Percentiles rank a stretch among this genome's conserved stretches.
Evolutionary conservation across 2,329 filamentous ascomycete genomes (phyloP).

Genomic region (Neofusicoccum kwambonambiense): DNA sequence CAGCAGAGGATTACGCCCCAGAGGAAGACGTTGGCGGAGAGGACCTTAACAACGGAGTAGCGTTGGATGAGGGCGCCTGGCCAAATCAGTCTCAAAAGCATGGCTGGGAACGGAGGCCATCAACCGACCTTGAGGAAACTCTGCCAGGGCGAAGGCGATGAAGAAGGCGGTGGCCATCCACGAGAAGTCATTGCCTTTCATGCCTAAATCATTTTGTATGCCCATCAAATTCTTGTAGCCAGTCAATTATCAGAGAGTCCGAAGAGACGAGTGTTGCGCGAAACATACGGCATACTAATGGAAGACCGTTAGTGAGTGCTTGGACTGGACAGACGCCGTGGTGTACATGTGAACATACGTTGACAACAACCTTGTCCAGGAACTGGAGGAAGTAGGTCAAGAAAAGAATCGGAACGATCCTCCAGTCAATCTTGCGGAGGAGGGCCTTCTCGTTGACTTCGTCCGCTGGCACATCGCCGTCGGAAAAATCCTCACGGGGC

Average conservation of each 20-base stretch:
- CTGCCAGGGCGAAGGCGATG: conserved; percentile 19
- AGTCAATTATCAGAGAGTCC: background rate
- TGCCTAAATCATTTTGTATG: conserved; percentile 1
- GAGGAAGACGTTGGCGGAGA: conserved; percentile 1
- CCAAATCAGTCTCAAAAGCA: background rate
- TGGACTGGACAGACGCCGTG: conserved; percentile 10
- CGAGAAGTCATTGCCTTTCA: conserved; percentile 16
- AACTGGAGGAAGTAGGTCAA: conserved; percentile 41
- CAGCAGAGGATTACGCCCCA: conserved; percentile 27
- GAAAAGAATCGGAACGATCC: conserved; percentile 43
- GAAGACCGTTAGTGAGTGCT: too few relatives aligned
- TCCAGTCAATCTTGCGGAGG: conserved; percentile 40
- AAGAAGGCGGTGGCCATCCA: conserved; percentile 21
- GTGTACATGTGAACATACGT: conserved; percentile 26
- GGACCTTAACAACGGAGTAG: conserved; percentile 16
- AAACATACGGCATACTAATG: background rate
- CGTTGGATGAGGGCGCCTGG: conserved; percentile 17
- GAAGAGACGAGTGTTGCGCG: too few relatives aligned
- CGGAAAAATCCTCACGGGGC: background rate
- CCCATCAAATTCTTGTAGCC: background rate
- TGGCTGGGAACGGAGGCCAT: too few relatives aligned
- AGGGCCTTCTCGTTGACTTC: background rate
- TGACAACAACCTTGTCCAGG: conserved; percentile 29
- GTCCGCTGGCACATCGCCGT: background rate
- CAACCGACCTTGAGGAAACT: conserved; percentile 19